A percentile compares a stretch with the other conserved stretches of the same genome.
Conservation (phyloP, 2,329 filamentous ascomycete genomes). For the Epichloe amarillans region DNA sequence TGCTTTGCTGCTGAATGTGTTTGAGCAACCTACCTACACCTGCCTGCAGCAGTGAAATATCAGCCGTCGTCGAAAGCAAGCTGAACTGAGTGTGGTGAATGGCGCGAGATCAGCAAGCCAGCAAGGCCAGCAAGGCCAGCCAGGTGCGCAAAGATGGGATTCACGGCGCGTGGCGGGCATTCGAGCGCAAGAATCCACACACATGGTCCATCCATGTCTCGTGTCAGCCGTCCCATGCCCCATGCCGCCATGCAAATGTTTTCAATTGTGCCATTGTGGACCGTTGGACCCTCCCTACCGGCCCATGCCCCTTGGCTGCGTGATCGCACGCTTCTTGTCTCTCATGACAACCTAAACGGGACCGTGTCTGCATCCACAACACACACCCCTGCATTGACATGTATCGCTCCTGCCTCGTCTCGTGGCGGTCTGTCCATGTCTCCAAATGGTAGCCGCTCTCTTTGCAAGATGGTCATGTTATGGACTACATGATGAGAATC, state of each 20-base stretch:
- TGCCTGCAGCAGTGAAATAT: too few species aligned
- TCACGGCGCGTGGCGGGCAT: not conserved
- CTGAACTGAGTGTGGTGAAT: not conserved
- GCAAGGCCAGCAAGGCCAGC: not conserved
- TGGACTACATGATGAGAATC: not conserved
- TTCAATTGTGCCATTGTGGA: not conserved
- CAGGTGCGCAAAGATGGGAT: not conserved
- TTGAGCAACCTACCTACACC: too few species aligned
- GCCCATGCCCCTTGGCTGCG: constrained; percentile 1
- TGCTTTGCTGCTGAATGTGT: not conserved
- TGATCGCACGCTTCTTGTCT: constrained; percentile 3
- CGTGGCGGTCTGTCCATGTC: not conserved
- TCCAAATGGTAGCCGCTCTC: not conserved
- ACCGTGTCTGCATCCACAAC: not conserved
- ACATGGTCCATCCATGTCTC: constrained; percentile 1
- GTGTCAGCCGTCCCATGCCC: not conserved
- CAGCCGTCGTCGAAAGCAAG: too few species aligned
- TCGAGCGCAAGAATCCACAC: not conserved
- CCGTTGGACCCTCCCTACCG: not conserved
- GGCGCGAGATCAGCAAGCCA: not conserved
- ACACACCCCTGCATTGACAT: not conserved
- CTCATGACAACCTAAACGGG: constrained; percentile 1
- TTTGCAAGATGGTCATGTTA: too few species aligned
- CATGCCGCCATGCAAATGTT: not conserved
- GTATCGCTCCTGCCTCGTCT: not conserved